Conservation (phyloP, 1,284 basidiomycete species). For the Ganoderma lingzhi region DNA sequence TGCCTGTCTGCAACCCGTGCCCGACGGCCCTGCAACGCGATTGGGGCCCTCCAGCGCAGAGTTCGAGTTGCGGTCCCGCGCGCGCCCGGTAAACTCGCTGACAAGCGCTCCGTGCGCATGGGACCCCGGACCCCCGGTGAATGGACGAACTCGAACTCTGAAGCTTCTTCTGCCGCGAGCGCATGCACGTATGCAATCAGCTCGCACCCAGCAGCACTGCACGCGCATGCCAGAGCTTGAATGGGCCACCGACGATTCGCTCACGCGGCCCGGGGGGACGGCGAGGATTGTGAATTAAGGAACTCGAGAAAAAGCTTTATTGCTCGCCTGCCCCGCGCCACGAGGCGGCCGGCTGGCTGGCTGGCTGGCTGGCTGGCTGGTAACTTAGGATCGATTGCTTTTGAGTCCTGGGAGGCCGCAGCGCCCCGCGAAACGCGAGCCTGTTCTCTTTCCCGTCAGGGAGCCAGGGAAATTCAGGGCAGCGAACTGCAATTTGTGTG, state of each 20-base stretch:
- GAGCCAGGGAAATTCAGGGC: not conserved
- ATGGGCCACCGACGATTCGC: constrained; percentile 4
- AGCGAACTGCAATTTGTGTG: not conserved
- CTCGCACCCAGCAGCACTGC: not conserved
- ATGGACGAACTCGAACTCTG: constrained; percentile 11
- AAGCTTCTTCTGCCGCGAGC: constrained; percentile 16
- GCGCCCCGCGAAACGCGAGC: not conserved
- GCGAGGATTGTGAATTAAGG: constrained; percentile 13
- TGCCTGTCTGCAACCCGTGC: not conserved
- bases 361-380: not conserved
- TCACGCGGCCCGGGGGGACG: not conserved
- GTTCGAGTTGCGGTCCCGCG: constrained; percentile 5
- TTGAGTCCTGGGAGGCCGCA: not conserved
- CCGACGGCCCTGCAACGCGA: not conserved
- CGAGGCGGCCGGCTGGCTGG: not conserved
- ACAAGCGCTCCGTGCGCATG: not conserved
- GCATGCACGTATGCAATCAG: not conserved
- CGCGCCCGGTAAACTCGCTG: not conserved
- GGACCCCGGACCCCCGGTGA: not conserved
- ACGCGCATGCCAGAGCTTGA: not conserved
- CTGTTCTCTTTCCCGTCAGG: constrained; percentile 4
- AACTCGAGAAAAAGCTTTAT: constrained; percentile 17
- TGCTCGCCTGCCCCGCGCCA: constrained; percentile 15
- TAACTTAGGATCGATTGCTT: not conserved
- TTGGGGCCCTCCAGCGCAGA: not conserved